Evolutionary conservation across 345 rosid species (phyloP).

Genomic region (Luvunga scandens): DNA sequence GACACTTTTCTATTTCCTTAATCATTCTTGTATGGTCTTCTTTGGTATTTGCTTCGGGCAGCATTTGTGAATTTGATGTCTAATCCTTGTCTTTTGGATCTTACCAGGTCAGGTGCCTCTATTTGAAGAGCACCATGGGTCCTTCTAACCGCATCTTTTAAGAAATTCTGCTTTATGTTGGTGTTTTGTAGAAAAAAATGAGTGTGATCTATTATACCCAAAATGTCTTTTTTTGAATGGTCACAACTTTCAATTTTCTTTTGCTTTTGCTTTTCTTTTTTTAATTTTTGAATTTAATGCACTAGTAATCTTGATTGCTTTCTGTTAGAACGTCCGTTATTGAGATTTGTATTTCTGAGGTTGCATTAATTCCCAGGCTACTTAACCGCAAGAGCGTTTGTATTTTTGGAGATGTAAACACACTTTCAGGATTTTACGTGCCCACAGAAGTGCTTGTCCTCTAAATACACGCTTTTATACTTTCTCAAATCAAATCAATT

Average conservation of each 20-base stretch:
- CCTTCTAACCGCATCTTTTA: constrained; percentile 60
- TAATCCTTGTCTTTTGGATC: background rate
- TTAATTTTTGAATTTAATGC: background rate
- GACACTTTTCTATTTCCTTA: background rate
- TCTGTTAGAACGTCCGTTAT: background rate
- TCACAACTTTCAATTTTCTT: background rate
- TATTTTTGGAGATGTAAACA: background rate
- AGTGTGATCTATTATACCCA: background rate
- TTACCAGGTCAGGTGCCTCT: constrained; percentile 66
- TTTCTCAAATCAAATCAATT: no score
- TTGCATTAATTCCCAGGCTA: no score
- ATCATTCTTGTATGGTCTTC: no score
- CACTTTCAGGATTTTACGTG: background rate
- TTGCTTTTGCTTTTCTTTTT: background rate
- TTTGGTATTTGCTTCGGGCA: background rate
- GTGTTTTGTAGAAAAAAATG: constrained; percentile 1
- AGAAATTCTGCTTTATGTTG: constrained; percentile 8
- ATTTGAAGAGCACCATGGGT: constrained; percentile 80
- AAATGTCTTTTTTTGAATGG: background rate
- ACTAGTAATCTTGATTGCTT: background rate
- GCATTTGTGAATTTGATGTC: background rate
- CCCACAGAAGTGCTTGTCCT: no score
- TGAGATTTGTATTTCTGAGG: background rate
- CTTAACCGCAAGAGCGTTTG: no score
- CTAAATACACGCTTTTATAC: no score